Conservation (phyloP, 176 grass and related monocot genomes). For the Aechmea fasciata region DNA sequence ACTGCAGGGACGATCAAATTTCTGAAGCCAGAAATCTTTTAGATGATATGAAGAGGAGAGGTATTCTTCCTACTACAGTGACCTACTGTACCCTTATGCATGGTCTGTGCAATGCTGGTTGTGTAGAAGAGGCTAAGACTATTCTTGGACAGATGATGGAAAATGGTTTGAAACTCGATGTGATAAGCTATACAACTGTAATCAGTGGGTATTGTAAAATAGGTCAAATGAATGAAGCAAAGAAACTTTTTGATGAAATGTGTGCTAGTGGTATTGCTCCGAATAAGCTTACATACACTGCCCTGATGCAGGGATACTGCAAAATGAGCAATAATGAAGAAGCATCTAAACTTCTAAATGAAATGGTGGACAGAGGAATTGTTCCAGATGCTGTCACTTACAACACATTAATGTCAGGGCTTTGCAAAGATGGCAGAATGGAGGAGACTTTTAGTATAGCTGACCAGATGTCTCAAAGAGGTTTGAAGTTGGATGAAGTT, state of each 20-base stretch:
- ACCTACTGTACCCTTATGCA: constrained; percentile 70
- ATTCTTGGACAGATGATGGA: constrained; percentile 44
- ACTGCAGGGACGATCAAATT: constrained; percentile 57
- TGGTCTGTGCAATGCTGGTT: constrained; percentile 61
- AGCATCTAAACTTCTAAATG: constrained; percentile 57
- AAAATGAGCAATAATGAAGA: constrained; percentile 55
- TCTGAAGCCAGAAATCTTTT: constrained; percentile 54
- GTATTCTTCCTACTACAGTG: constrained; percentile 48
- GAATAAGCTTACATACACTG: constrained; percentile 83
- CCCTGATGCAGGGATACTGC: constrained; percentile 61
- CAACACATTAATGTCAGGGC: constrained; percentile 45
- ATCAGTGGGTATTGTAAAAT: constrained; percentile 69
- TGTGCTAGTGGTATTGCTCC: constrained; percentile 38
- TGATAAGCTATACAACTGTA: constrained; percentile 66
- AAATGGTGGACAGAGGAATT: constrained; percentile 63
- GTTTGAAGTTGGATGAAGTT: constrained; percentile 35
- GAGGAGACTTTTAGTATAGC: constrained; percentile 38
- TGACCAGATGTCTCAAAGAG: constrained; percentile 29
- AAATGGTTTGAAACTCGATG: constrained; percentile 39
- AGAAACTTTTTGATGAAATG: constrained; percentile 64
- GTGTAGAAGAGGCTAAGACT: constrained; percentile 56
- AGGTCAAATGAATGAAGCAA: constrained; percentile 72
- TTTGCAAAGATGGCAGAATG: constrained; percentile 34
- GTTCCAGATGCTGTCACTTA: constrained; percentile 64
- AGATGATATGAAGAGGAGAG: constrained; percentile 60